Conservation (phyloP, 805 yeast species). For the Helenozyma baotianmanensis region DNA sequence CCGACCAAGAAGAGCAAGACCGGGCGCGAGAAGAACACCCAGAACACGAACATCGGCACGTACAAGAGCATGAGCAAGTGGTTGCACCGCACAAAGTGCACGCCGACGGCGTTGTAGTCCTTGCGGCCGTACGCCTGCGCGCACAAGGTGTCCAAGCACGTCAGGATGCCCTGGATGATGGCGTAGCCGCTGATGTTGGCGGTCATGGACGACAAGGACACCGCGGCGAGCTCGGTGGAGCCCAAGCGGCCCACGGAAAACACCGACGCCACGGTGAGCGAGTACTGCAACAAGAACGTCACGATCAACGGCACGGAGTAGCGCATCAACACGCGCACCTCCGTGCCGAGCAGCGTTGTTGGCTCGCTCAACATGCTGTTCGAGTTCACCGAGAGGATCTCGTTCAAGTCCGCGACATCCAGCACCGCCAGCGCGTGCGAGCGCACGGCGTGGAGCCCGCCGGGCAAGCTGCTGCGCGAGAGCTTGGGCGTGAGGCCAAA, state of each 20-base stretch:
- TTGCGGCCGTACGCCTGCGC: conserved; percentile 75
- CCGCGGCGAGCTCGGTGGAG: conserved; percentile 67
- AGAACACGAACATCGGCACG: conserved; percentile 53
- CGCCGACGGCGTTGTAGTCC: conserved; percentile 61
- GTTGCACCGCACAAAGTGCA: conserved; percentile 64
- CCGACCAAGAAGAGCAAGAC: conserved; percentile 35
- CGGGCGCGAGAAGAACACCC: conserved; percentile 55
- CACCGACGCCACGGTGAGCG: conserved; percentile 70
- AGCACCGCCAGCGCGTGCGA: conserved; percentile 6
- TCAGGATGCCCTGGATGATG: conserved; percentile 72
- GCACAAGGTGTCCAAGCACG: conserved; percentile 72
- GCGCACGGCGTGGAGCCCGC: conserved; percentile 9
- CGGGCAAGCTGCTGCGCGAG: conserved; percentile 14
- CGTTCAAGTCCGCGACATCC: conserved; percentile 9
- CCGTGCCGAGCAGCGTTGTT: conserved; percentile 36
- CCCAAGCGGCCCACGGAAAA: conserved; percentile 76
- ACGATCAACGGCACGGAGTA: conserved; percentile 56
- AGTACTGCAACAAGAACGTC: conserved; percentile 67
- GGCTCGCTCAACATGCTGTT: conserved; percentile 30
- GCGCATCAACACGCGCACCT: conserved; percentile 32
- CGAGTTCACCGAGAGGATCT: conserved; percentile 23
- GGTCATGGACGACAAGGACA: conserved; percentile 71
- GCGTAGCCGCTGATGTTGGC: conserved; percentile 74
- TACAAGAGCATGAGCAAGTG: conserved; percentile 47
- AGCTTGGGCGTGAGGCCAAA: conserved; percentile 13